Evolutionary conservation across 345 rosid species (phyloP).

Genomic region (Eutrema japonicum): DNA sequence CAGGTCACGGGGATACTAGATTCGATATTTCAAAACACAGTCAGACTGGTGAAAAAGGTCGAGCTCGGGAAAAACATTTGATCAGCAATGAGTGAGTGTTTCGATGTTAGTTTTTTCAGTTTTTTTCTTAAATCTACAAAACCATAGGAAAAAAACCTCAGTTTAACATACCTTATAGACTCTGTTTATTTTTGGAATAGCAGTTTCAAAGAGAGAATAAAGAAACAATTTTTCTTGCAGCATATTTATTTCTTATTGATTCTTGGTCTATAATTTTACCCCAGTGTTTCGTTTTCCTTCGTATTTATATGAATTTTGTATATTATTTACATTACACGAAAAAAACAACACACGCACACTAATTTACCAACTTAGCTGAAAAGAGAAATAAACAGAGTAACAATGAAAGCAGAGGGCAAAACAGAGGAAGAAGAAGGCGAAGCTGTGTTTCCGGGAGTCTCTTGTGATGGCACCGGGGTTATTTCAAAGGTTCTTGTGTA

Average conservation of each 20-base stretch:
- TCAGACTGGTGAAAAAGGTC: constrained; percentile 77
- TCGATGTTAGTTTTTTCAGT: constrained; percentile 7
- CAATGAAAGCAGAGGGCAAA: constrained; percentile 16
- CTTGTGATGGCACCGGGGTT: constrained; percentile 48
- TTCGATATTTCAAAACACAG: constrained; percentile 73
- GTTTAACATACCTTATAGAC: constrained; percentile 1
- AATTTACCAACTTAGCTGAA: constrained; percentile 23
- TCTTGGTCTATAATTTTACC: neutral
- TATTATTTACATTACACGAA: constrained; percentile 18
- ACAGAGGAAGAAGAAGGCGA: constrained; percentile 37
- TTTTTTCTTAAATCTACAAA: constrained; percentile 5
- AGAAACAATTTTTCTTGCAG: neutral
- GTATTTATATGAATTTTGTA: neutral
- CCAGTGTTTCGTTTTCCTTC: neutral
- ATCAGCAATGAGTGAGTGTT: constrained; percentile 30
- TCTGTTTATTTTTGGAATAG: constrained; percentile 12
- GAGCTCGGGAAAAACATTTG: constrained; percentile 89
- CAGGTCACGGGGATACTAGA: constrained; percentile 99
- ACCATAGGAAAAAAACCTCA: constrained; percentile 14
- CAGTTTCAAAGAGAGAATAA: neutral
- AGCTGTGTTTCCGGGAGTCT: constrained; percentile 44
- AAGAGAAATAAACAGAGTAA: constrained; percentile 14
- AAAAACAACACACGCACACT: constrained; percentile 5
- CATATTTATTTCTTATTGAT: constrained; percentile 12
- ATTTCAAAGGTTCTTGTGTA: constrained; percentile 38